phyloP scores from a whole-genome alignment of 257 asterid genomes.

The Lavandula angustifolia region DNA sequence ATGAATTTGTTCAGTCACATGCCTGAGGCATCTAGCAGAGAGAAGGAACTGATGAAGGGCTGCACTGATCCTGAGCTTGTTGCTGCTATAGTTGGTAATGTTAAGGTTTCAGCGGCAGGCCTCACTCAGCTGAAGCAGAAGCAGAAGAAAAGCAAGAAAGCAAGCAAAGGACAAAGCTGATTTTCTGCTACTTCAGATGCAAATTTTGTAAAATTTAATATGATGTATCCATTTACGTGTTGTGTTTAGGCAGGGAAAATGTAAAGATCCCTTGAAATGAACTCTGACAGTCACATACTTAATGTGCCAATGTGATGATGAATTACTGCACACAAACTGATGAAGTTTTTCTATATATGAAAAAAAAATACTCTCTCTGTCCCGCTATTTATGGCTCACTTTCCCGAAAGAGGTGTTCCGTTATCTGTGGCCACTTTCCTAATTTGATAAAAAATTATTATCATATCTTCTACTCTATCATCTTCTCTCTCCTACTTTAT shows the following conservation, averaged over 20 bases:
- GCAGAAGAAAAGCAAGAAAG: slow-evolving; percentile 87
- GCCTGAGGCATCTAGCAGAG: slow-evolving; percentile 74
- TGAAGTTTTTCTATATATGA: too few relatives aligned
- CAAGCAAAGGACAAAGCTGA: slow-evolving; percentile 50
- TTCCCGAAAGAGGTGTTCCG: too few relatives aligned
- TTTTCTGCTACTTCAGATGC: background rate
- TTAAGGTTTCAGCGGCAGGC: slow-evolving; percentile 92
- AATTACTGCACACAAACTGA: too few relatives aligned
- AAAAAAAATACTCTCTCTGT: too few relatives aligned
- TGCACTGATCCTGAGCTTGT: slow-evolving; percentile 98
- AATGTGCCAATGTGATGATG: too few relatives aligned
- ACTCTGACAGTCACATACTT: too few relatives aligned
- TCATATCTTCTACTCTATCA: too few relatives aligned
- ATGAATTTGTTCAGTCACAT: slow-evolving; percentile 81
- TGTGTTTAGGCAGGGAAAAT: background rate
- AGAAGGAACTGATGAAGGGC: slow-evolving; percentile 95
- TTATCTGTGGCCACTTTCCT: too few relatives aligned
- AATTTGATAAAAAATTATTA: too few relatives aligned
- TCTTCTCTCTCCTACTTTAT: too few relatives aligned
- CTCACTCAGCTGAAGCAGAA: slow-evolving; percentile 87
- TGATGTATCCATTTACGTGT: background rate
- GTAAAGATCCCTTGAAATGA: too few relatives aligned
- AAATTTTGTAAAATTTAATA: background rate
- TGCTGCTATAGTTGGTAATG: slow-evolving; percentile 87
- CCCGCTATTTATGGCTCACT: too few relatives aligned